phyloP scores from a whole-genome alignment of 2,329 filamentous ascomycete genomes.

The Periconia sp. region DNA sequence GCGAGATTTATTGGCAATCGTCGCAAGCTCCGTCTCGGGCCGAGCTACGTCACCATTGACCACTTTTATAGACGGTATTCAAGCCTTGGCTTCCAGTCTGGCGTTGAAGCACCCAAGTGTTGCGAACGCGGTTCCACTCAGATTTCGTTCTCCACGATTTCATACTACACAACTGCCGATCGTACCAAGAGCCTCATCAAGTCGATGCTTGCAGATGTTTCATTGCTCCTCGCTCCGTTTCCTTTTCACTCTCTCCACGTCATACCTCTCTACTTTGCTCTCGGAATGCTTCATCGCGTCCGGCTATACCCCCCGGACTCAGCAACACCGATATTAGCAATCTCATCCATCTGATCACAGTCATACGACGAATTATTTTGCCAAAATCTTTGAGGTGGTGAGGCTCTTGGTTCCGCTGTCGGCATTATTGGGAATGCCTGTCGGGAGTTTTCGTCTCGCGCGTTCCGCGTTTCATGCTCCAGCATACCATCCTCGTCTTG shows the following conservation, averaged over 20 bases:
- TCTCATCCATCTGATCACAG: neutral
- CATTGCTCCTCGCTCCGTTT: neutral
- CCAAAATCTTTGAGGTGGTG: slow-evolving; percentile 8
- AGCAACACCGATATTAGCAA: slow-evolving; percentile 3
- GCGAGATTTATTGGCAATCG: neutral
- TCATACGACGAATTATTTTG: slow-evolving; percentile 5
- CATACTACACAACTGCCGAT: neutral
- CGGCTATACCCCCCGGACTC: slow-evolving; percentile 1
- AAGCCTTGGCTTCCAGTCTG: no score
- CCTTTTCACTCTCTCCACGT: slow-evolving; percentile 1
- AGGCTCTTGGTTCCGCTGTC: slow-evolving; percentile 9
- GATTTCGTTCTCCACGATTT: no score
- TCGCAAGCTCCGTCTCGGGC: neutral
- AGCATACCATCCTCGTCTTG: slow-evolving; percentile 18
- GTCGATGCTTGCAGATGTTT: slow-evolving; percentile 1
- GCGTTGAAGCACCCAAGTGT: no score
- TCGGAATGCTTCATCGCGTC: slow-evolving; percentile 4
- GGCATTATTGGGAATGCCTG: slow-evolving; percentile 20
- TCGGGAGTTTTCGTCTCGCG: slow-evolving; percentile 26
- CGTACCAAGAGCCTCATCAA: neutral
- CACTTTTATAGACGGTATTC: no score
- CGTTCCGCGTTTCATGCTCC: slow-evolving; percentile 38
- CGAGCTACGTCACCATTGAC: neutral
- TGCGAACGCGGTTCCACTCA: no score
- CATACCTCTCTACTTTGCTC: neutral